These are phyloP conservation scores for Beauveria medogensis DNA, from an alignment of 2,329 filamentous ascomycete genomes.

Conservation along the genomic window DNA sequence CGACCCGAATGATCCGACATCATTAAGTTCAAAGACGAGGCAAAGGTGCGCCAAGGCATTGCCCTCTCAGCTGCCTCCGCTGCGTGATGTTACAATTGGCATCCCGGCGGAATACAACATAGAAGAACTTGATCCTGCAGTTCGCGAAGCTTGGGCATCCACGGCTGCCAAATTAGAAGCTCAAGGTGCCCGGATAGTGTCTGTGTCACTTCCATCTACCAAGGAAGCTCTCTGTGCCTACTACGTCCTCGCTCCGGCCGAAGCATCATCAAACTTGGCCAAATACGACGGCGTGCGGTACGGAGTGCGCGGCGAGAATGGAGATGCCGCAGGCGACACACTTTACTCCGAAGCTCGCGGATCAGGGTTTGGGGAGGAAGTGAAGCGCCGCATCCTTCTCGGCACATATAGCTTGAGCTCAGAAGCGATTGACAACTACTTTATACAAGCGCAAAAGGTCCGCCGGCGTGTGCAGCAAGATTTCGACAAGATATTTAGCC, in stretches of 20 bases:
- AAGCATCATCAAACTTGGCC: conserved; percentile 90
- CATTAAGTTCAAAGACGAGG: conserved; percentile 50
- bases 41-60: conserved; percentile 30
- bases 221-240: conserved; percentile 83
- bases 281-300: conserved; percentile 98
- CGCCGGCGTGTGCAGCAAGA: conserved; percentile 76
- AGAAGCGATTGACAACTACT: conserved; percentile 90
- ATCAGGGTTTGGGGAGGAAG: conserved; percentile 72
- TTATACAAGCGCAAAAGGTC: conserved; percentile 85
- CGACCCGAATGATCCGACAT: conserved; percentile 70
- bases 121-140: conserved; percentile 60
- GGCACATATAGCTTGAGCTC: conserved; percentile 88
- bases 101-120: conserved; percentile 80
- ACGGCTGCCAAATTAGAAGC: conserved; percentile 52
- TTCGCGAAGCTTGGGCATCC: conserved; percentile 61
- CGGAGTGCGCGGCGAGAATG: conserved; percentile 49
- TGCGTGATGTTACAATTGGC: conserved; percentile 39
- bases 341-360: conserved; percentile 72
- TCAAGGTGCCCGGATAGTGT: conserved; percentile 63
- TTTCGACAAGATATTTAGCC: conserved; percentile 70
- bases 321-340: conserved; percentile 49
- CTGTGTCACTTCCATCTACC: conserved; percentile 76
- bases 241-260: conserved; percentile 89
- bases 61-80: conserved; percentile 17
- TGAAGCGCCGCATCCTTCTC: conserved; percentile 76